Percentiles rank a stretch among this genome's conserved stretches.
Conservation (phyloP, 305 asterid species). For the Ilex paraguariensis region DNA sequence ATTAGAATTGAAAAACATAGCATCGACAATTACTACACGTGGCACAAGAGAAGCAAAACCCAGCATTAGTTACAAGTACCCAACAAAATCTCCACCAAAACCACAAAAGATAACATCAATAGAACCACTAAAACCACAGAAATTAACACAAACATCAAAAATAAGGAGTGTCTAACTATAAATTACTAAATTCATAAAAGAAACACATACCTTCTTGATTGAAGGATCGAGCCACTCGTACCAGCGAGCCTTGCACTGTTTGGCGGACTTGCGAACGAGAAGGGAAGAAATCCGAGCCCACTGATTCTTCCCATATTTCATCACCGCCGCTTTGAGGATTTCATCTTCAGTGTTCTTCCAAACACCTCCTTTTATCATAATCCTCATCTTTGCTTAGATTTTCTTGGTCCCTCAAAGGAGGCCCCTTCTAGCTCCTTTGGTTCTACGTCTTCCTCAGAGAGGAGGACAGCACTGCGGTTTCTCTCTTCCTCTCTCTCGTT, state of each 20-base stretch:
- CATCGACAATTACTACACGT: too few species aligned
- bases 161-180: neutral
- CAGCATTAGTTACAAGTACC: too few species aligned
- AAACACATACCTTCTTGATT: slow-evolving; percentile 59
- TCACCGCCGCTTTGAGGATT: slow-evolving; percentile 91
- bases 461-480: neutral
- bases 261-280: slow-evolving; percentile 88
- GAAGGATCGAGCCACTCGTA: slow-evolving; percentile 99
- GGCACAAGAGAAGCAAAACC: too few species aligned
- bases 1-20: too few species aligned
- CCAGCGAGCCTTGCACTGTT: slow-evolving; percentile 99
- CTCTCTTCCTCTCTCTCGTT: too few species aligned
- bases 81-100: too few species aligned
- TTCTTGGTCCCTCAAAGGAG: neutral
- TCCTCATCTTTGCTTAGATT: slow-evolving; percentile 60
- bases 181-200: too few species aligned
- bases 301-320: slow-evolving; percentile 98
- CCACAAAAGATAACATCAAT: too few species aligned
- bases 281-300: slow-evolving; percentile 97
- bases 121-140: neutral
- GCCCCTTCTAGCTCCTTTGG: neutral
- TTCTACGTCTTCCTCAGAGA: slow-evolving; percentile 9
- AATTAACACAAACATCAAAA: neutral
- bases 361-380: slow-evolving; percentile 98
- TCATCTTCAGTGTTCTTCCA: slow-evolving; percentile 99